phyloP scores from a whole-genome alignment of 176 grass and related monocot species.

The Avena sativa region DNA sequence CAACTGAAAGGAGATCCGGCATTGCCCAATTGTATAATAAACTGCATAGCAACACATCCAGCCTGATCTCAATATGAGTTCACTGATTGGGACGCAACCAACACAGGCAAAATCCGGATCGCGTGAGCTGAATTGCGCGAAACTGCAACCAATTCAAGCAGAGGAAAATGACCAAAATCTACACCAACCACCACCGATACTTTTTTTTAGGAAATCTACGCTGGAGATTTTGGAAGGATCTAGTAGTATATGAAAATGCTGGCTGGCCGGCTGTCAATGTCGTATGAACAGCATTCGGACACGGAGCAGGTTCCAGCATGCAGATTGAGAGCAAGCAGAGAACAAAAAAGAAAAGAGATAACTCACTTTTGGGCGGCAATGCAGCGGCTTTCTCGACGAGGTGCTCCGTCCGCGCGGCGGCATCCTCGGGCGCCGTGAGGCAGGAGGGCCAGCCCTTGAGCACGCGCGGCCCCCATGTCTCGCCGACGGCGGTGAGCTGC shows the following conservation, averaged over 20 bases:
- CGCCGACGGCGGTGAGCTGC: conserved; percentile 75
- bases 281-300: conserved; percentile 29
- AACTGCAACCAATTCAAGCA: conserved; percentile 5
- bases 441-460: conserved; percentile 83
- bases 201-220: conserved; percentile 10
- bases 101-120: background rate
- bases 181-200: conserved; percentile 19
- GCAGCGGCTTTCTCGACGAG: conserved; percentile 50
- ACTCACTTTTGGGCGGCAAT: conserved; percentile 84
- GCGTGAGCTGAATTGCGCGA: background rate
- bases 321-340: conserved; percentile 24
- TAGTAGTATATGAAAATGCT: conserved; percentile 25
- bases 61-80: background rate
- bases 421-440: conserved; percentile 54
- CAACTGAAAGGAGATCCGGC: background rate
- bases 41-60: background rate
- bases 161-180: conserved; percentile 18
- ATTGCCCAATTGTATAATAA: background rate
- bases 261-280: conserved; percentile 43
- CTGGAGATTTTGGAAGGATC: conserved; percentile 26
- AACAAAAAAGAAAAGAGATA: background rate
- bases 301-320: conserved; percentile 12
- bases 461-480: conserved; percentile 73
- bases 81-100: background rate
- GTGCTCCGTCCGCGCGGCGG: conserved; percentile 9